Percentiles rank a stretch among this genome's conserved stretches.
phyloP scores from a whole-genome alignment of 345 rosid species.

The Melaleuca quinquenervia region DNA sequence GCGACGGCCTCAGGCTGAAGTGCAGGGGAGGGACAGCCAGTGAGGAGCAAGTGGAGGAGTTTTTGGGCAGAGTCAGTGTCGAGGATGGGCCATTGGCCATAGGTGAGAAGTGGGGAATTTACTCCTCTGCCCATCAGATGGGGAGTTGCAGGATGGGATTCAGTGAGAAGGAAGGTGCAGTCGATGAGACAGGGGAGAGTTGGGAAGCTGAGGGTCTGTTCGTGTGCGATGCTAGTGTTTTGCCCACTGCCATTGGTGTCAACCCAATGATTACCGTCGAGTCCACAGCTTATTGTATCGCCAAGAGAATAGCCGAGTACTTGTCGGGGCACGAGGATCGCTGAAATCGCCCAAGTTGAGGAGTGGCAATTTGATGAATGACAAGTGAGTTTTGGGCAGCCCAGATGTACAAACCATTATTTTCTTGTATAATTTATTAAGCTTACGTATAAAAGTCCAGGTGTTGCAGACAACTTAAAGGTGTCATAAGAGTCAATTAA shows the following conservation, averaged over 20 bases:
- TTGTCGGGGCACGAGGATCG: neutral
- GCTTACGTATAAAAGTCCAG: neutral
- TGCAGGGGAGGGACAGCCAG: slow-evolving; percentile 22
- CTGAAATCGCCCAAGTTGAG: neutral
- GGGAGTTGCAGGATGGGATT: slow-evolving; percentile 63
- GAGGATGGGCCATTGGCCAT: slow-evolving; percentile 21
- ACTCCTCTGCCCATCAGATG: slow-evolving; percentile 60
- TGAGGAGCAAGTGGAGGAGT: slow-evolving; percentile 28
- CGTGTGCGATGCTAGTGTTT: slow-evolving; percentile 54
- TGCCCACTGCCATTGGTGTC: slow-evolving; percentile 56
- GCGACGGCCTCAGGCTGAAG: slow-evolving; percentile 46
- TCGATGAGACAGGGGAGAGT: slow-evolving; percentile 50
- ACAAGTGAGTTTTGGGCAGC: neutral
- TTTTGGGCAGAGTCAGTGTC: slow-evolving; percentile 26
- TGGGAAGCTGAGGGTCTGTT: slow-evolving; percentile 61
- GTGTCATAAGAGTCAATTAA: neutral
- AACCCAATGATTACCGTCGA: slow-evolving; percentile 66
- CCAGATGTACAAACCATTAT: neutral
- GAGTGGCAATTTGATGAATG: neutral
- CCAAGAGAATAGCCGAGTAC: neutral
- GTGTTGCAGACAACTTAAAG: neutral
- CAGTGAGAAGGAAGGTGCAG: slow-evolving; percentile 36
- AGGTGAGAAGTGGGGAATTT: slow-evolving; percentile 21
- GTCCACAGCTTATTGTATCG: slow-evolving; percentile 16
- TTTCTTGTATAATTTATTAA: neutral